Evolutionary conservation across 2,329 filamentous ascomycete genomes (phyloP).

Genomic region (Fusarium ramigenum): DNA sequence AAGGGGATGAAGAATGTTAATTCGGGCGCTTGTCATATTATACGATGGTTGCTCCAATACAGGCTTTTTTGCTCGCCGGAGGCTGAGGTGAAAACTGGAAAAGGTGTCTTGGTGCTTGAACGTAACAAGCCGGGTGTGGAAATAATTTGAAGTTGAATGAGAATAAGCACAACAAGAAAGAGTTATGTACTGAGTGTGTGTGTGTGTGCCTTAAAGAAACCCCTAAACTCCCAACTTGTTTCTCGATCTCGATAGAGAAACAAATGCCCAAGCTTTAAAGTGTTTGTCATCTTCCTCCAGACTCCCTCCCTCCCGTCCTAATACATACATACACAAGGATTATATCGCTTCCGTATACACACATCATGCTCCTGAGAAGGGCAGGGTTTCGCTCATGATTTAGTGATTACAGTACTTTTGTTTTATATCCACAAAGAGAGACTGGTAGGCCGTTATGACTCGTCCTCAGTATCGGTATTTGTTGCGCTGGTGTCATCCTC

Average conservation of each 20-base stretch:
- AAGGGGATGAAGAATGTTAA: background rate
- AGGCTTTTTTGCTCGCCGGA: background rate
- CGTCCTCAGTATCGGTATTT: constrained; percentile 73
- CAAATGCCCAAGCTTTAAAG: constrained; percentile 19
- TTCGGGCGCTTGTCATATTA: background rate
- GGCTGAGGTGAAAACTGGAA: background rate
- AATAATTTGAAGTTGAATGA: background rate
- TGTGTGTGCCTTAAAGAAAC: constrained; percentile 14
- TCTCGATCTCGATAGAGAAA: constrained; percentile 17
- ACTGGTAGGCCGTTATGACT: constrained; percentile 53
- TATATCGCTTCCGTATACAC: constrained; percentile 5
- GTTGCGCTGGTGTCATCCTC: constrained; percentile 73
- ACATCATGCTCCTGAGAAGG: constrained; percentile 5
- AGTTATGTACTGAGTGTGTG: constrained; percentile 8
- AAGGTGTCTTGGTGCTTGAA: background rate
- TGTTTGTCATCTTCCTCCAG: constrained; percentile 9
- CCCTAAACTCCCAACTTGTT: constrained; percentile 32
- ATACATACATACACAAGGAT: constrained; percentile 29
- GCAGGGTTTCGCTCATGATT: constrained; percentile 1
- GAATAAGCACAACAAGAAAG: constrained; percentile 20
- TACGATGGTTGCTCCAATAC: background rate
- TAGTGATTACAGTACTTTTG: constrained; percentile 18
- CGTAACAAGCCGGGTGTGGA: background rate
- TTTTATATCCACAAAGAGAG: constrained; percentile 13
- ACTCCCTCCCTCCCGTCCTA: background rate